Base-by-base conservation (phyloP, 2,329 filamentous ascomycete genomes). In the Ramichloridium luteum region DNA sequence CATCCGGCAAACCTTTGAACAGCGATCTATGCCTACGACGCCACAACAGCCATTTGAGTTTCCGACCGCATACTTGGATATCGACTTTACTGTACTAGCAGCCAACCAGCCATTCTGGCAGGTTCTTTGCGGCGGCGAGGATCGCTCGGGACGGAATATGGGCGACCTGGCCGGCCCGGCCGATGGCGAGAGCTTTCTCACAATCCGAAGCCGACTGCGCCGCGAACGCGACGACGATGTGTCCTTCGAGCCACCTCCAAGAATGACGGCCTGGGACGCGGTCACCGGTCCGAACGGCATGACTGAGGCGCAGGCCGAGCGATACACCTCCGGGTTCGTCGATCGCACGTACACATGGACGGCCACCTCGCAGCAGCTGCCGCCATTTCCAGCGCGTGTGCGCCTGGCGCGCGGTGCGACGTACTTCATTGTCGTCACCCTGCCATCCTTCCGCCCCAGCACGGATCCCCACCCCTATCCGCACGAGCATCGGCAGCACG, bases 161-260 rank as follows among this genome's bases (percentile, higher is more conserved):
- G 45, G 49, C 9, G 61, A 67, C 11, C 48, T 69, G 16, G 53
- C 66, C 4, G 55, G 58, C 22, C 45, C 53, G 4, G 46, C 54
- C 13, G 60, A 64, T 28, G 43, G 48, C 3, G 60, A 65, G 14
- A 53, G 49, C 29, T 52, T 68, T 39, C 56, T 60, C 27, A 49
- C 54, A 10, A 50, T 69, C 18, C 58, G 61, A 25, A 59, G 55
- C 29, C 53, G 58, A 11, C 47, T 70, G 29, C 54, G 62, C 22
- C 56, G 60, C 22, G 66, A 69, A 39, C 49, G 61, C 29, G 60
- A 64, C 25, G 50, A n/a, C n/a, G n/a, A n/a, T n/a, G n/a, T n/a
- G n/a, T n/a, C 54, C 16, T 56, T 60, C 22, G 64, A 68, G 34
- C 64, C 65, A 10, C 49, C 62, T 16, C 67, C 64, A 39, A 59